These are phyloP conservation scores for Colletotrichum sp. DNA, from an alignment of 2,329 filamentous ascomycete species.

Conservation along the genomic window DNA sequence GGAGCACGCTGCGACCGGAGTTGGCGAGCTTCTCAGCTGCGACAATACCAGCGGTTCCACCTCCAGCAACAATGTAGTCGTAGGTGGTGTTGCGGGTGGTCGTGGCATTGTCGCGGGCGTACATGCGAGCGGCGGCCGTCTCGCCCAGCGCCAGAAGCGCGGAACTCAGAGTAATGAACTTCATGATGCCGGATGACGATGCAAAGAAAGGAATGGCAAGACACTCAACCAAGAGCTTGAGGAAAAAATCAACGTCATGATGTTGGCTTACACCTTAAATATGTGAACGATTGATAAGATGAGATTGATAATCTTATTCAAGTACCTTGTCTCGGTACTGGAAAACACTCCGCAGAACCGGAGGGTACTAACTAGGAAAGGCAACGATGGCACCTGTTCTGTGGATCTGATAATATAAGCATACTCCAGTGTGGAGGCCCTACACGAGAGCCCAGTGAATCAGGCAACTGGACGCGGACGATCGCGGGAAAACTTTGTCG, in stretches of 20 bases:
- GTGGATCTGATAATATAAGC: constrained; percentile 1
- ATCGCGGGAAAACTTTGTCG: not conserved
- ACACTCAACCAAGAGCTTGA: not conserved
- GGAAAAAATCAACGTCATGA: not conserved
- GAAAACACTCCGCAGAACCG: not conserved
- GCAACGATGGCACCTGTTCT: not conserved
- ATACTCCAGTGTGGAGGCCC: not conserved
- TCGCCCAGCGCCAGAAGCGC: constrained; percentile 10
- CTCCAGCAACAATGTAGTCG: constrained; percentile 23
- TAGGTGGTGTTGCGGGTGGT: constrained; percentile 19
- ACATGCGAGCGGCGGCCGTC: not conserved
- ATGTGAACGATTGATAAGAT: not conserved
- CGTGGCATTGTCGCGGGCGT: not conserved
- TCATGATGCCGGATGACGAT: not conserved
- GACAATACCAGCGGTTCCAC: constrained; percentile 21
- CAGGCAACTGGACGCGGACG: not conserved
- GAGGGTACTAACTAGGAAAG: not conserved
- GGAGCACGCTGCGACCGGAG: constrained; percentile 22
- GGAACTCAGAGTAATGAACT: constrained; percentile 6
- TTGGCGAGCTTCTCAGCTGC: constrained; percentile 17
- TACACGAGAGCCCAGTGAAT: not conserved
- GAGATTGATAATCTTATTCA: not conserved
- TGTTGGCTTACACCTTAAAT: not conserved
- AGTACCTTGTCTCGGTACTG: not conserved
- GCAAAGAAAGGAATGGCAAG: not conserved